These are phyloP conservation scores for Clarireedia paspali DNA, from an alignment of 2,329 filamentous ascomycete species.

Conservation along the genomic window DNA sequence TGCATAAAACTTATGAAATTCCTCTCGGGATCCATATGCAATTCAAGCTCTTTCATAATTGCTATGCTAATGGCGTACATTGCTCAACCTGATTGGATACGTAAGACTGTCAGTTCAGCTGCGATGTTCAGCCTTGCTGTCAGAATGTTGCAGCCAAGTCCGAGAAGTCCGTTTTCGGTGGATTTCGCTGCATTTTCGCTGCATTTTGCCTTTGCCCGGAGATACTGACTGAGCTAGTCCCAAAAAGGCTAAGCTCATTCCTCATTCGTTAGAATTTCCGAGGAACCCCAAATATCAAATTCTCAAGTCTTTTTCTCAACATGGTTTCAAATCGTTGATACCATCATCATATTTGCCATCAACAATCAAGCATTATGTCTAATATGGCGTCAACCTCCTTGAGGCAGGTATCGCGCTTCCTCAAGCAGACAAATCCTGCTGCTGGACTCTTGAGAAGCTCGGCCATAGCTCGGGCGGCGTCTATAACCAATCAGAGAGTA, in stretches of 20 bases:
- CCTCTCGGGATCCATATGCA: neutral
- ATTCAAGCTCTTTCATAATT: no score
- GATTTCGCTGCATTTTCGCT: neutral
- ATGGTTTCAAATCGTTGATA: constrained; percentile 2
- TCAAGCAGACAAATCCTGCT: constrained; percentile 22
- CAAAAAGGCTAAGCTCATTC: constrained; percentile 1
- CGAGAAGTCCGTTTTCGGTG: neutral
- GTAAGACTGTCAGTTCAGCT: neutral
- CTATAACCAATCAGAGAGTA: constrained; percentile 17
- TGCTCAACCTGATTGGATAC: no score
- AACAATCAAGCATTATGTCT: constrained; percentile 2
- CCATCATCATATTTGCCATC: neutral
- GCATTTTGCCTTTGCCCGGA: neutral
- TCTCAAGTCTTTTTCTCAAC: neutral
- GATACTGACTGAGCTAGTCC: neutral
- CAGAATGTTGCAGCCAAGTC: neutral
- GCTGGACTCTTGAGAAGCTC: constrained; percentile 22
- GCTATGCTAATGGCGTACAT: no score
- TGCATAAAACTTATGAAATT: neutral
- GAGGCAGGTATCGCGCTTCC: constrained; percentile 28
- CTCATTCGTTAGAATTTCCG: constrained; percentile 5
- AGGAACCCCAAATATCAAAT: constrained; percentile 4
- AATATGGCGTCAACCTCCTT: constrained; percentile 20
- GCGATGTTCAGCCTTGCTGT: neutral
- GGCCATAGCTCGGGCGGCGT: constrained; percentile 15